Percentiles rank a stretch among this genome's conserved stretches.
phyloP scores from a whole-genome alignment of 108 stramenopile genomes.

The Nitzschia putrida region DNA sequence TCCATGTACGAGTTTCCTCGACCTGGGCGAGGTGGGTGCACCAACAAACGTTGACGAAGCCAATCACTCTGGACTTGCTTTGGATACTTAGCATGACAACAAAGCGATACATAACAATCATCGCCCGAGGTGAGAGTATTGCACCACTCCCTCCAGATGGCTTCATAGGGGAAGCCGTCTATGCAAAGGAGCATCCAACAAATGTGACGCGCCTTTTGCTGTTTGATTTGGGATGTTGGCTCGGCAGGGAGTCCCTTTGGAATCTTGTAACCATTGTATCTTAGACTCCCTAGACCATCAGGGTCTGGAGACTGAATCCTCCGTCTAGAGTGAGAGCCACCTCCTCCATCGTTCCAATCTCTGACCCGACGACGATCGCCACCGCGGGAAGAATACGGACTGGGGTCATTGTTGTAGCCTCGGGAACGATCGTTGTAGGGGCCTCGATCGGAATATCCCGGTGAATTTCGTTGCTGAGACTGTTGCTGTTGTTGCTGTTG shows the following conservation, averaged over 20 bases:
- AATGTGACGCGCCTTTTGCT: conserved; percentile 53
- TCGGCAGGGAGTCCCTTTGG: conserved; percentile 30
- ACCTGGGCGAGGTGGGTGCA: conserved; percentile 43
- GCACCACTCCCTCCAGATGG: conserved; percentile 82
- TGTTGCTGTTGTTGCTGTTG: background rate
- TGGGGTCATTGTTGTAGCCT: conserved; percentile 3
- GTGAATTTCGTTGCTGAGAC: conserved; percentile 4
- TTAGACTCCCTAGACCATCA: conserved; percentile 27
- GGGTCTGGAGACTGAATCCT: conserved; percentile 18
- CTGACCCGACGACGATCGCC: conserved; percentile 26
- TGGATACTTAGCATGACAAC: conserved; percentile 86
- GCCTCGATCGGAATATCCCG: background rate
- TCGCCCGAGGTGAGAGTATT: conserved; percentile 17
- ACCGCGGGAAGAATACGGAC: conserved; percentile 1
- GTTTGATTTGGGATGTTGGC: conserved; percentile 18
- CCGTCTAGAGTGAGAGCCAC: conserved; percentile 30
- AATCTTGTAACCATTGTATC: conserved; percentile 34
- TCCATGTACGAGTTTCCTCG: conserved; percentile 47
- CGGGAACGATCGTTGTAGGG: conserved; percentile 10
- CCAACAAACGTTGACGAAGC: conserved; percentile 68
- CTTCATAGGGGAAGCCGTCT: conserved; percentile 78
- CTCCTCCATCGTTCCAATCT: conserved; percentile 15
- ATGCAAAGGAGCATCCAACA: conserved; percentile 72
- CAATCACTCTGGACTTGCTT: conserved; percentile 67
- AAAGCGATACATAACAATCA: conserved; percentile 52